Conservation (phyloP, 2,329 filamentous ascomycete genomes). For the Cladobotryum mycophilum region DNA sequence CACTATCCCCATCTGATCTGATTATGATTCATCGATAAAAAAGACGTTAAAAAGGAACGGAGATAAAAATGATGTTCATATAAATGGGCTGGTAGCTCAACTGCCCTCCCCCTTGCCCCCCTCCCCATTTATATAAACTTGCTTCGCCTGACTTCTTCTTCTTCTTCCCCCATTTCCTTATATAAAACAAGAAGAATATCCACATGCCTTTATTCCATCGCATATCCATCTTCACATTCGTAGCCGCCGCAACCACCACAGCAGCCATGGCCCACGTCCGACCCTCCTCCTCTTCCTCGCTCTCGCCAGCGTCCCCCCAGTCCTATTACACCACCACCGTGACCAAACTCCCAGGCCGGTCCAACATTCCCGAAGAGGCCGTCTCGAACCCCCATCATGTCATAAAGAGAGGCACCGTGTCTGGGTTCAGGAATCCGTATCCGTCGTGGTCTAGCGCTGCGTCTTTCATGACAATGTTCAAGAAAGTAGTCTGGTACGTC, state of each 20-base stretch:
- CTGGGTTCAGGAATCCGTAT: constrained; percentile 46
- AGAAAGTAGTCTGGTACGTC: constrained; percentile 32
- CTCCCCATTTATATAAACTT: too few relatives aligned
- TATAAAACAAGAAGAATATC: too few relatives aligned
- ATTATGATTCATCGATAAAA: too few relatives aligned
- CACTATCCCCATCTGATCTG: too few relatives aligned
- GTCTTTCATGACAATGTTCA: constrained; percentile 19
- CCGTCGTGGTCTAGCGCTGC: constrained; percentile 34
- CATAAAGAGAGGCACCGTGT: constrained; percentile 31
- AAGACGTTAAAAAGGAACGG: too few relatives aligned
- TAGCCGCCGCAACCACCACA: constrained; percentile 5
- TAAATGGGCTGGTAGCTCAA: too few relatives aligned
- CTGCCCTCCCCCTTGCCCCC: too few relatives aligned
- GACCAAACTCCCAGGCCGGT: constrained; percentile 28
- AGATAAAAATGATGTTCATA: too few relatives aligned
- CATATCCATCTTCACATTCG: too few relatives aligned
- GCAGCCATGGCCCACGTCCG: constrained; percentile 10
- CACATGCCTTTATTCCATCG: too few relatives aligned
- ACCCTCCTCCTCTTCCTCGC: constrained; percentile 11
- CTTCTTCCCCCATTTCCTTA: too few relatives aligned
- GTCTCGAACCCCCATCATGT: constrained; percentile 44
- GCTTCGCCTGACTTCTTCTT: too few relatives aligned
- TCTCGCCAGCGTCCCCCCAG: constrained; percentile 8
- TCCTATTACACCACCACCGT: constrained; percentile 21
- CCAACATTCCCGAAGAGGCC: constrained; percentile 36